phyloP scores from a whole-genome alignment of 2,329 filamentous ascomycete genomes.

The Trichoderma atrobrunneum region DNA sequence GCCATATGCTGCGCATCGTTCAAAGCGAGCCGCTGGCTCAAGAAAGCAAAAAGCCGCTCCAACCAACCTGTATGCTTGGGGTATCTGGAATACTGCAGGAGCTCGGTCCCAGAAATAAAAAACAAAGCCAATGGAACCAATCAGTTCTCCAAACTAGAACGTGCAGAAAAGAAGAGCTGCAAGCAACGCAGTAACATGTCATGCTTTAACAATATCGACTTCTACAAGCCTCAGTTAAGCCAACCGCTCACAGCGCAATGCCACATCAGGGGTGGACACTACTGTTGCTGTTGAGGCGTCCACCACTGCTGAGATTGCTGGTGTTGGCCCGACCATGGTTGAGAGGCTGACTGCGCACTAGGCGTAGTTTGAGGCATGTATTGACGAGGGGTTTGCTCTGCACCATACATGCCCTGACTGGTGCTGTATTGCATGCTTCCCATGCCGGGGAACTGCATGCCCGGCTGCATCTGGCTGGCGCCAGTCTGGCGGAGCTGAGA shows the following conservation, averaged over 20 bases:
- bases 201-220: background rate
- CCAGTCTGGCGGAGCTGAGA: slow-evolving; percentile 59
- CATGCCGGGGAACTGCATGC: slow-evolving; percentile 63
- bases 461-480: slow-evolving; percentile 54
- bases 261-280: slow-evolving; percentile 19
- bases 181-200: background rate
- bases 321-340: slow-evolving; percentile 58
- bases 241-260: background rate
- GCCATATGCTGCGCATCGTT: slow-evolving; percentile 35
- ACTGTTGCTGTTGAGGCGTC: slow-evolving; percentile 50
- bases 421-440: slow-evolving; percentile 57
- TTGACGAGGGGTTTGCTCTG: slow-evolving; percentile 62
- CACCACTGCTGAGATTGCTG: slow-evolving; percentile 60
- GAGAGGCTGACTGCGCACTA: slow-evolving; percentile 47
- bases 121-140: slow-evolving; percentile 17
- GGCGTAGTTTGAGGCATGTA: slow-evolving; percentile 65
- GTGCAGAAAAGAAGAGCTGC: slow-evolving; percentile 17
- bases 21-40: slow-evolving; percentile 30
- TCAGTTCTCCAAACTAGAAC: slow-evolving; percentile 9
- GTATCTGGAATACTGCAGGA: slow-evolving; percentile 33
- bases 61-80: slow-evolving; percentile 36
- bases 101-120: slow-evolving; percentile 24
- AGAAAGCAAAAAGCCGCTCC: slow-evolving; percentile 35
- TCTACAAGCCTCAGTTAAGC: background rate
- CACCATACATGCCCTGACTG: slow-evolving; percentile 56